Evolutionary conservation across 1,284 basidiomycete species (phyloP), one percentile per base, ranked within the genome.

Genomic region (Pseudozyma hubeiensis): DNA sequence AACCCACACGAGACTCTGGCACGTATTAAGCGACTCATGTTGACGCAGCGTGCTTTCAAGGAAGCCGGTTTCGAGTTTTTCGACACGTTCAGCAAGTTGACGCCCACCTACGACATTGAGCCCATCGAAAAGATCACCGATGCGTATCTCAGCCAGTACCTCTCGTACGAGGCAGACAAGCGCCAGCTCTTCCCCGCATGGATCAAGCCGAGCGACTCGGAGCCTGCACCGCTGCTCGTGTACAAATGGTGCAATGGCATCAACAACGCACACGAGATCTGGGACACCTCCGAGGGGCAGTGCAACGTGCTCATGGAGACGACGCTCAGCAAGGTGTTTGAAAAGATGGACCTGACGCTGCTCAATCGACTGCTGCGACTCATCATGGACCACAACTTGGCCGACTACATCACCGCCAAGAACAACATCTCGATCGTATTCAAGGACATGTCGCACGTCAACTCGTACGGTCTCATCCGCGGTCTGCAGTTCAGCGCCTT

Each of bases 201-300:
- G 83, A 82, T 84, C 77, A 84, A 84, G 69, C 83, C 83, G 4
- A 78, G 78, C 63, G 83, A 84, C 55, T 77, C 78, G 44, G 83
- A 84, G 64, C 83, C 83, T 10, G 78, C 81, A 50, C 83, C 83
- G 13, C 53, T 84, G 67, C 74, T 84, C 11, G 83, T 84, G 46
- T 84, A 84, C 79, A 84, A 84, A 65, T 84, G 83, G 83, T 82
- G 78, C 64, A 84, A 83, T 57, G 83, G 80, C 30, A 79, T 84
- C 69, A 84, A 84, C 77, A 84, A 84, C 39, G 71, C 81, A 5
- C 64, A 82, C 40, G 72, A 79, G 31, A 75, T 84, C 14, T 84
- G 81, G 80, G 80, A 83, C 60, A 84, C 81, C 11, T 74, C 71
- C 30, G 75, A 84, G 17, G 83, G 83, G n/a, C 73, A 82, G 49